Conservation (phyloP, 2,329 filamentous ascomycete species). For the Peltaster fructicola region DNA sequence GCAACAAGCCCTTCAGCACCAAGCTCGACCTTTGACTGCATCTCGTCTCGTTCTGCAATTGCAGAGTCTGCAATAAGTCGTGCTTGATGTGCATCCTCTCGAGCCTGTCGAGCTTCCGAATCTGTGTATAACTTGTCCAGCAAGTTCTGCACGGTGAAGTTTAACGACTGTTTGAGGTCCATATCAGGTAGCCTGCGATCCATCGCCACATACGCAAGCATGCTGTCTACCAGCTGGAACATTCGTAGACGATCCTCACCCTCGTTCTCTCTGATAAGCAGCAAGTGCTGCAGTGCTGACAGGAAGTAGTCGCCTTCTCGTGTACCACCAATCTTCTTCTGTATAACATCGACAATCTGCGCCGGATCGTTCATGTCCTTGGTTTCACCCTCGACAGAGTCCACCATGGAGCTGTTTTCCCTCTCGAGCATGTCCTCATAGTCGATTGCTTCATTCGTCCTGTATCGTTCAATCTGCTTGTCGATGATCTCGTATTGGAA, state of each 20-base stretch:
- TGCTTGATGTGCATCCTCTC: slow-evolving; percentile 79
- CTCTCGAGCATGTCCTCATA: slow-evolving; percentile 92
- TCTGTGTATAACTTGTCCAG: slow-evolving; percentile 94
- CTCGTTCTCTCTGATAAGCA: slow-evolving; percentile 81
- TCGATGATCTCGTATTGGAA: slow-evolving; percentile 98
- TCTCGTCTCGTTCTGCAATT: slow-evolving; percentile 89
- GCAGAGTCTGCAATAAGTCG: slow-evolving; percentile 89
- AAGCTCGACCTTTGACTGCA: slow-evolving; percentile 71
- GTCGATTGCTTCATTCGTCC: slow-evolving; percentile 88
- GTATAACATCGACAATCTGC: slow-evolving; percentile 89
- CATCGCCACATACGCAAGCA: slow-evolving; percentile 98
- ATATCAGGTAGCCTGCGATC: slow-evolving; percentile 87
- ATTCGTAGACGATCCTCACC: slow-evolving; percentile 81
- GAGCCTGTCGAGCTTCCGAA: slow-evolving; percentile 77
- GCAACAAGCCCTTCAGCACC: slow-evolving; percentile 86
- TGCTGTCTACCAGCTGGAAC: slow-evolving; percentile 97
- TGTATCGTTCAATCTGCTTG: slow-evolving; percentile 91
- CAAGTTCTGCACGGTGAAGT: slow-evolving; percentile 90
- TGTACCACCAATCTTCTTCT: slow-evolving; percentile 63
- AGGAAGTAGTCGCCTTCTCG: slow-evolving; percentile 90
- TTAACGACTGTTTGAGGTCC: slow-evolving; percentile 93
- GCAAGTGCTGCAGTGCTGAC: slow-evolving; percentile 83
- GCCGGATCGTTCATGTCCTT: slow-evolving; percentile 85
- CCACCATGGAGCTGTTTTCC: slow-evolving; percentile 79
- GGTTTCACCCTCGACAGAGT: slow-evolving; percentile 66